These are phyloP conservation scores for Eragrostis curvula DNA, from an alignment of 176 grass and related monocot species.

Conservation along the genomic window DNA sequence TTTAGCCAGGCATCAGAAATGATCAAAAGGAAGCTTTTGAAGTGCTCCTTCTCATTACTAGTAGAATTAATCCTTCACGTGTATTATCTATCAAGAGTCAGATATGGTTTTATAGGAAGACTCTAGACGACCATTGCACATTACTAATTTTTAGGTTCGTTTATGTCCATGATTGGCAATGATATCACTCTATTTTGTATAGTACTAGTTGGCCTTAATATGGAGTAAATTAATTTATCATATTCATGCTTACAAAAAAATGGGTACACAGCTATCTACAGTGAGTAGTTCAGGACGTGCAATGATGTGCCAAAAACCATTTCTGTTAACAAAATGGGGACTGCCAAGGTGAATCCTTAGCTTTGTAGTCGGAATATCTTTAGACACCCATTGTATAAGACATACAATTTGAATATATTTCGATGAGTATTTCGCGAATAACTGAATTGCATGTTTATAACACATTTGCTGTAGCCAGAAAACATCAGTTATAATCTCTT, in stretches of 20 bases:
- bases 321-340: neutral
- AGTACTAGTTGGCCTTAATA: too few species aligned
- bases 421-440: neutral
- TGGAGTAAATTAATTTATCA: neutral
- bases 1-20: too few species aligned
- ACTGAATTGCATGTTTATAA: neutral
- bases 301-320: neutral
- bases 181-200: too few species aligned
- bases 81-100: too few species aligned
- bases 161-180: too few species aligned
- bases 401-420: neutral
- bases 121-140: too few species aligned
- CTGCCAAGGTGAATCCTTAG: neutral
- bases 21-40: too few species aligned
- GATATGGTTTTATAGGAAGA: too few species aligned
- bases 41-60: too few species aligned
- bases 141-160: too few species aligned
- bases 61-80: too few species aligned
- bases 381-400: neutral
- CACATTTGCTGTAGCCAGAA: neutral
- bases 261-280: neutral
- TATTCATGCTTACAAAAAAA: neutral
- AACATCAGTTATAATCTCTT: neutral
- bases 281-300: neutral
- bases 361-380: neutral